Conservation (phyloP, 164 flowering plant species). For the Vitis rupestris region DNA sequence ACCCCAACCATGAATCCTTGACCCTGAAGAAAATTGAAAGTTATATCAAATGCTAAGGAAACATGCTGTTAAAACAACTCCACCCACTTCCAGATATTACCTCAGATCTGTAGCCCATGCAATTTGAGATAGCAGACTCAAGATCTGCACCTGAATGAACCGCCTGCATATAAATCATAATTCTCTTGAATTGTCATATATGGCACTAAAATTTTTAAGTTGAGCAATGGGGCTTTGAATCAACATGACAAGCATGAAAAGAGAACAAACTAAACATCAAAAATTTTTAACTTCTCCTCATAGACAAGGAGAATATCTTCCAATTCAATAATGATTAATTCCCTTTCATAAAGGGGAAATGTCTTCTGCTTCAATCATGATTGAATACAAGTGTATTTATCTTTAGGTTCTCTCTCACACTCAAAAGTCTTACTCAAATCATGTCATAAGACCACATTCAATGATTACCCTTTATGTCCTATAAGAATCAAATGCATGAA, state of each 20-base stretch:
- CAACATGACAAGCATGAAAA: neutral
- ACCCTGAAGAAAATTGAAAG: conserved; percentile 52
- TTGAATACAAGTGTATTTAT: too few species aligned
- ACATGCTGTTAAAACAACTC: neutral
- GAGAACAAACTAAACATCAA: too few species aligned
- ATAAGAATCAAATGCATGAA: neutral
- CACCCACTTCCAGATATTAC: conserved; percentile 31
- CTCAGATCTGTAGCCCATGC: conserved; percentile 90
- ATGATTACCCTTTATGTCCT: neutral
- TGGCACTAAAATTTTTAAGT: neutral
- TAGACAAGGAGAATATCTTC: too few species aligned
- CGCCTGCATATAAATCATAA: conserved; percentile 49
- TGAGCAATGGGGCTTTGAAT: neutral
- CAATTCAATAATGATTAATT: too few species aligned
- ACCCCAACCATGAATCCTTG: conserved; percentile 99
- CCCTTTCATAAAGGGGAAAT: too few species aligned
- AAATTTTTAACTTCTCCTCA: too few species aligned
- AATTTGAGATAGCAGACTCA: conserved; percentile 85
- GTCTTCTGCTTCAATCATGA: too few species aligned
- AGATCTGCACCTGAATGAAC: conserved; percentile 99
- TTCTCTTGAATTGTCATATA: neutral
- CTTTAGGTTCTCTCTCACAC: too few species aligned
- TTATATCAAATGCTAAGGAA: conserved; percentile 1
- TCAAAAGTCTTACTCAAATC: neutral
- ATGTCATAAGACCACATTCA: neutral